phyloP scores from a whole-genome alignment of 129 eudicot species.

The Silybum marianum region DNA sequence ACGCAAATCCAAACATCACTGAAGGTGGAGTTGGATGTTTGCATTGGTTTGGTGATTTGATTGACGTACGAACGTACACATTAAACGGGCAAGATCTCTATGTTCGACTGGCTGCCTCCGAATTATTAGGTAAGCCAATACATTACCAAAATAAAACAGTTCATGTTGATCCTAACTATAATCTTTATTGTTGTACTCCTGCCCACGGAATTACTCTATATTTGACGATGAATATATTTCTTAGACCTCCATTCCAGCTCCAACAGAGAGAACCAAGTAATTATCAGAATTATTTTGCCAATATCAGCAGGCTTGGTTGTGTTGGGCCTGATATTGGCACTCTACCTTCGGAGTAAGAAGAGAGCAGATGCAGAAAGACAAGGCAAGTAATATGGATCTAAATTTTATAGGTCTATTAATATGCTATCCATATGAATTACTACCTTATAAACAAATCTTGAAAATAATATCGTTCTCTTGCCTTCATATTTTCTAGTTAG shows the following conservation, averaged over 20 bases:
- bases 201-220: neutral
- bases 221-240: neutral
- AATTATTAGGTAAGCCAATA: conserved; percentile 19
- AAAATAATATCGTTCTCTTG: neutral
- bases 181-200: neutral
- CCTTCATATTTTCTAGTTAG: neutral
- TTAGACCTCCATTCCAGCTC: conserved; percentile 1
- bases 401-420: neutral
- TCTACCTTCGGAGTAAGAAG: conserved; percentile 9
- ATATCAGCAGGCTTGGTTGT: conserved; percentile 9
- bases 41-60: conserved; percentile 30
- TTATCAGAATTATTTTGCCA: conserved; percentile 20
- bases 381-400: conserved; percentile 4
- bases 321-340: conserved; percentile 19
- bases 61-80: conserved; percentile 15
- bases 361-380: conserved; percentile 5
- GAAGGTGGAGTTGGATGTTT: conserved; percentile 50
- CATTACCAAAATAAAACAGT: too few species aligned
- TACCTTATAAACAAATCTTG: neutral
- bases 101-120: conserved; percentile 33
- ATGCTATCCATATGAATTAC: neutral
- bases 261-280: conserved; percentile 19
- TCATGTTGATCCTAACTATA: neutral
- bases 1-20: neutral
- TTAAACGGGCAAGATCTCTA: conserved; percentile 36